Percentiles rank a stretch among this genome's conserved stretches.
These are phyloP conservation scores for Cercospora sojina DNA, from an alignment of 2,329 filamentous ascomycete species.

Conservation along the genomic window DNA sequence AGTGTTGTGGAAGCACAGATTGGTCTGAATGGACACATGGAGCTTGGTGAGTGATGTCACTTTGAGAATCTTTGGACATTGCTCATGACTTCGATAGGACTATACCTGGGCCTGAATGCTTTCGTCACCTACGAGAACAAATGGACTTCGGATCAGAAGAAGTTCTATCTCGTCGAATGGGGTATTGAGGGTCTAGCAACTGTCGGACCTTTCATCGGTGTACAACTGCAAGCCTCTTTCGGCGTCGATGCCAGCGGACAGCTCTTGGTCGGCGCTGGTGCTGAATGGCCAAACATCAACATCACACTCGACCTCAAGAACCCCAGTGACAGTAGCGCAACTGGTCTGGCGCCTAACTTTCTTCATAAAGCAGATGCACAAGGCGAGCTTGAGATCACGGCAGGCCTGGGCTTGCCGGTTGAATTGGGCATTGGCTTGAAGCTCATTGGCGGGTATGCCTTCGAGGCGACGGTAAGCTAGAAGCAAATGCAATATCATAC, in stretches of 20 bases:
- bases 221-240: background rate
- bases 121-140: too few relatives aligned
- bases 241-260: slow-evolving; percentile 11
- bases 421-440: slow-evolving; percentile 14
- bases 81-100: too few relatives aligned
- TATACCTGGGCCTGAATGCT: too few relatives aligned
- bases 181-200: background rate
- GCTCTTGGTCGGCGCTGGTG: slow-evolving; percentile 9
- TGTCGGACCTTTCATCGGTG: slow-evolving; percentile 13
- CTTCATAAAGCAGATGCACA: background rate
- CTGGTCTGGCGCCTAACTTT: slow-evolving; percentile 3
- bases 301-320: slow-evolving; percentile 11
- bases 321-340: background rate
- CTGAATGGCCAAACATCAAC: slow-evolving; percentile 7
- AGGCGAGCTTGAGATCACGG: slow-evolving; percentile 8
- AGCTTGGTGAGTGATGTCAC: too few relatives aligned
- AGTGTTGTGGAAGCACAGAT: too few relatives aligned
- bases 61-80: too few relatives aligned
- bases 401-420: slow-evolving; percentile 11
- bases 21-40: too few relatives aligned
- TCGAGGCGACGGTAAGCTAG: background rate
- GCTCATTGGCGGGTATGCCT: too few relatives aligned
- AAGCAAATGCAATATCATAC: too few relatives aligned
- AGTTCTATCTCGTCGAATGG: background rate
- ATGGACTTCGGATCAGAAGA: slow-evolving; percentile 4